A percentile compares a stretch with the other conserved stretches of the same genome.
Conservation (phyloP, 2,329 filamentous ascomycete species). For the Pseudofabraea citricarpa region DNA sequence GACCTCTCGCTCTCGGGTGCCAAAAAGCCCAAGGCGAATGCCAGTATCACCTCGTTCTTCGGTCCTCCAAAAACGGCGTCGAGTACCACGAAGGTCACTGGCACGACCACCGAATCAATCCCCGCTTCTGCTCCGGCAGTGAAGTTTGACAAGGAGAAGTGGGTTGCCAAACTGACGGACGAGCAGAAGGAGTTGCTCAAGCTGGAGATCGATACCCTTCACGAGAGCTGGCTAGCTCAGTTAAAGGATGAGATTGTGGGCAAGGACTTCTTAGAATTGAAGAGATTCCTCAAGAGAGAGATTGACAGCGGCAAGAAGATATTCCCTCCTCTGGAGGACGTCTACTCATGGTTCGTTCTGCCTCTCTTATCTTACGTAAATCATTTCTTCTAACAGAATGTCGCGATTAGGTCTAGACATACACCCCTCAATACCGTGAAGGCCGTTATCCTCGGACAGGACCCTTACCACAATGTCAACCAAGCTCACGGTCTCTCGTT, state of each 20-base stretch:
- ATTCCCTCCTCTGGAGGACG: constrained; percentile 82
- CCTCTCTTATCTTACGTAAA: too few species aligned
- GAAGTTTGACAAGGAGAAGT: constrained; percentile 85
- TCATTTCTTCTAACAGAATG: background rate
- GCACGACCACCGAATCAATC: constrained; percentile 25
- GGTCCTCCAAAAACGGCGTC: constrained; percentile 43
- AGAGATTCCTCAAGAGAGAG: constrained; percentile 81
- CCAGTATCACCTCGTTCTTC: constrained; percentile 88
- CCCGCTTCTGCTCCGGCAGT: constrained; percentile 13
- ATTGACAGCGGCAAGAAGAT: constrained; percentile 68
- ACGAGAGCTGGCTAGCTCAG: constrained; percentile 85
- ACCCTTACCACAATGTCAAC: constrained; percentile 93
- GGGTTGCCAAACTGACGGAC: constrained; percentile 71
- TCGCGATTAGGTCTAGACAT: constrained; percentile 73
- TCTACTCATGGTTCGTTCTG: constrained; percentile 79
- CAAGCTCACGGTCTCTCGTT: constrained; percentile 97
- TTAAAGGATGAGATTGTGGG: constrained; percentile 81
- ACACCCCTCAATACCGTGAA: constrained; percentile 87
- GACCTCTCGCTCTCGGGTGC: constrained; percentile 40
- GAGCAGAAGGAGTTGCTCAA: constrained; percentile 81
- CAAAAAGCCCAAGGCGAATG: constrained; percentile 71
- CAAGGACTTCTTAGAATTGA: constrained; percentile 79
- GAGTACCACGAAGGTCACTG: constrained; percentile 37
- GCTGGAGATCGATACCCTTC: constrained; percentile 86
- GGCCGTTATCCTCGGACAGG: constrained; percentile 89